Evolutionary conservation across 768 basidiomycete species (phyloP), one percentile per base, ranked within the genome.

Genomic region (Rossbeevera mucosa): DNA sequence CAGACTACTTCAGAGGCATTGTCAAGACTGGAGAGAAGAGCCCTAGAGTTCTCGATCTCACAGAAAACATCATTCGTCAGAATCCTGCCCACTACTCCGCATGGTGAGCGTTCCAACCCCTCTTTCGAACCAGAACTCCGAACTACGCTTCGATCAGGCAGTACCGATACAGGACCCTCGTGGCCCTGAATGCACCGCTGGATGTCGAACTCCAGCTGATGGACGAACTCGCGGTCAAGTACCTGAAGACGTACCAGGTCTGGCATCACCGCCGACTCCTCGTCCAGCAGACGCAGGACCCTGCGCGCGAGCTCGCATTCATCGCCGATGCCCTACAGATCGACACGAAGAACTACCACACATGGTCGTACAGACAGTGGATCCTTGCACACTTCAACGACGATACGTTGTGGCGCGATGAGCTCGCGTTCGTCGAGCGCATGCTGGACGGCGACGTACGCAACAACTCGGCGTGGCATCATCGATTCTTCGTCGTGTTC

Each of bases 351-450:
- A 99, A 99, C 74, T 99, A 99, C 68, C 95, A 98, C 69, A 98
- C 96, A 0, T 99, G 96, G 96, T 90, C 91, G 7, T 95, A 97
- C 70, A 80, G 95, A 7, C 94, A 99, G 68, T 97, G 94, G 93
- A 68, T 94, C 12, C 81, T 96, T 40, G 85, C 89, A 8, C 82
- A 86, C 64, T 94, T 94, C 74, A 83, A 85, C 60, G 77, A 84
- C 51, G 76, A 80, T 30, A 76, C 70, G n/a, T 60, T 92, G 56
- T 93, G 90, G 90, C 71, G 57, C 1, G 77, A 75, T 13, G 93
- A 95, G 70, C 73, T 90, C n/a, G 76, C 81, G 41, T 93, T 85
- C 58, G 76, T 85, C 29, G 86, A 93, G 55, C 59, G 66, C 52
- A 81, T 93, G 74, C 68, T 93, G 21, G 73, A 75, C 9, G 71